phyloP scores from a whole-genome alignment of 371 early-diverging fungal genomes.

The Saksenaea oblongispora region DNA sequence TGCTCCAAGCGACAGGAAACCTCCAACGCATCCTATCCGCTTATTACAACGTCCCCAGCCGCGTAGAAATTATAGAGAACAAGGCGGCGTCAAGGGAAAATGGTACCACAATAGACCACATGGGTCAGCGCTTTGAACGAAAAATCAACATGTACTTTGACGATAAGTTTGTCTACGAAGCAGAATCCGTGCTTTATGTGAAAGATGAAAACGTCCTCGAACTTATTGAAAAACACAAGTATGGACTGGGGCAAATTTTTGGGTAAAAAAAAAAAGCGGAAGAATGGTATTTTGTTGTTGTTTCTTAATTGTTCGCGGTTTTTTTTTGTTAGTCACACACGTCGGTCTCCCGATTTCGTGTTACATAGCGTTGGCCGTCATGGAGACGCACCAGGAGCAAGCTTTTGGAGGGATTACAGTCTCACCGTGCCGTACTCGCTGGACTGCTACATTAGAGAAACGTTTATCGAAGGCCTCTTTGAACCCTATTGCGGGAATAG shows the following conservation, averaged over 20 bases:
- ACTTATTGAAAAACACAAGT: slow-evolving; percentile 45
- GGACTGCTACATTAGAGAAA: slow-evolving; percentile 48
- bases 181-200: slow-evolving; percentile 43
- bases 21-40: slow-evolving; percentile 46
- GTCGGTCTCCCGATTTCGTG: slow-evolving; percentile 39
- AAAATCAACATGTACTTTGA: slow-evolving; percentile 44
- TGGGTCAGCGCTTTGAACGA: slow-evolving; percentile 29
- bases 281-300: not conserved
- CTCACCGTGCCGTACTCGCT: slow-evolving; percentile 32
- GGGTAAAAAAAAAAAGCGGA: slow-evolving; percentile 31
- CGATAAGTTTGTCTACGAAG: slow-evolving; percentile 40
- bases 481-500: slow-evolving; percentile 16
- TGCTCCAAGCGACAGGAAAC: slow-evolving; percentile 46
- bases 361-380: slow-evolving; percentile 44
- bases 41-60: slow-evolving; percentile 47
- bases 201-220: slow-evolving; percentile 33
- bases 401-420: slow-evolving; percentile 52
- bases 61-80: slow-evolving; percentile 40
- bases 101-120: not conserved
- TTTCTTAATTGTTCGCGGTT: not conserved
- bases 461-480: slow-evolving; percentile 42
- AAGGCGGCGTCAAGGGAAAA: slow-evolving; percentile 4
- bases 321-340: slow-evolving; percentile 27
- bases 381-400: slow-evolving; percentile 35
- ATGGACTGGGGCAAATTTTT: slow-evolving; percentile 51